Conservation (phyloP, 2,329 filamentous ascomycete genomes). For the Sporothrix sp. region DNA sequence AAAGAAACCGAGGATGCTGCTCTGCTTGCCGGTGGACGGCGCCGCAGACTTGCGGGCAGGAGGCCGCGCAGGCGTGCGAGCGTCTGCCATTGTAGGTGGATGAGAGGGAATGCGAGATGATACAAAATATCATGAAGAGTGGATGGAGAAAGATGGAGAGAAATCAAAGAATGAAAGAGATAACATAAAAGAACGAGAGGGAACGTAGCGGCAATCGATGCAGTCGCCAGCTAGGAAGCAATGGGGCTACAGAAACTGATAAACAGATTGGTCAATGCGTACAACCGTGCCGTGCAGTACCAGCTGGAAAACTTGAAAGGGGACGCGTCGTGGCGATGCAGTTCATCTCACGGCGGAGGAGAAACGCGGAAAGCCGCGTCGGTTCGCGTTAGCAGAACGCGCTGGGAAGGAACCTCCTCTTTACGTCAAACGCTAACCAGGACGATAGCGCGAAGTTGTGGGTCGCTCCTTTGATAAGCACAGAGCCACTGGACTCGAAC, state of each 20-base stretch:
- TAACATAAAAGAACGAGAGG: neutral
- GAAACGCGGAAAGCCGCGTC: slow-evolving; percentile 14
- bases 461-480: slow-evolving; percentile 10
- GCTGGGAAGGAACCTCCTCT: neutral
- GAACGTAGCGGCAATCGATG: neutral
- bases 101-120: neutral
- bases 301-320: neutral
- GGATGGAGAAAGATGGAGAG: no score
- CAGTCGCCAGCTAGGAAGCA: neutral
- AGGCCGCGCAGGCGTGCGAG: slow-evolving; percentile 29
- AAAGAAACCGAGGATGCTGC: slow-evolving; percentile 75
- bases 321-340: slow-evolving; percentile 9
- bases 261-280: no score
- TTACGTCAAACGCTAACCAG: neutral
- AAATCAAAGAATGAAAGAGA: no score
- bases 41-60: slow-evolving; percentile 33
- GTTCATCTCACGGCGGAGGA: neutral
- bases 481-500: neutral
- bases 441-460: no score
- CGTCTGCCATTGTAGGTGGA: slow-evolving; percentile 22
- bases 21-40: slow-evolving; percentile 46
- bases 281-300: neutral
- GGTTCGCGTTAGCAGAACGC: slow-evolving; percentile 10
- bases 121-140: neutral
- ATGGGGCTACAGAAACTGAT: no score